phyloP scores from a whole-genome alignment of 108 stramenopile species.

The Nitzschia sp. region DNA sequence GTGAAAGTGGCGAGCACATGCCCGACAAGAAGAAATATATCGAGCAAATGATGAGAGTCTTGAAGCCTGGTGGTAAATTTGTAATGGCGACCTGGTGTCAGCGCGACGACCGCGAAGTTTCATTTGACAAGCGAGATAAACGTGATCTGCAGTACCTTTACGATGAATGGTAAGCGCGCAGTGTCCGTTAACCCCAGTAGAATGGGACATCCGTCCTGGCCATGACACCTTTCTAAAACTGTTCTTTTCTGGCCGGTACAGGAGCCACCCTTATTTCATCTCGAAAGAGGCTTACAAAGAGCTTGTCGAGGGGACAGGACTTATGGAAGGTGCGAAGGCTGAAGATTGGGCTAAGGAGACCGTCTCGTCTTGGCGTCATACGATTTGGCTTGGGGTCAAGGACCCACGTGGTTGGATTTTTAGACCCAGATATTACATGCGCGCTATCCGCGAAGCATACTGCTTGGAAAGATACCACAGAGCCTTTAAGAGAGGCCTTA shows the following conservation, averaged over 20 bases:
- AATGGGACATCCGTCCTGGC: not conserved
- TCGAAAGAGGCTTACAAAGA: conserved; percentile 89
- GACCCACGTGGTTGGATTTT: conserved; percentile 94
- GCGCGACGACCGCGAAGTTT: conserved; percentile 80
- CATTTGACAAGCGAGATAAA: conserved; percentile 87
- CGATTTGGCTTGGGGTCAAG: conserved; percentile 90
- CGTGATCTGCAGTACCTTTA: conserved; percentile 93
- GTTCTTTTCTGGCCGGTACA: conserved; percentile 8
- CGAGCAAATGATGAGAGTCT: conserved; percentile 95
- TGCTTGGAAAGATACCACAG: conserved; percentile 96
- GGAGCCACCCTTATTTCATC: conserved; percentile 97
- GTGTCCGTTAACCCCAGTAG: not conserved
- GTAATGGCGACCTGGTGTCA: conserved; percentile 98
- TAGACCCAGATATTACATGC: conserved; percentile 84
- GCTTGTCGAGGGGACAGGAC: conserved; percentile 83
- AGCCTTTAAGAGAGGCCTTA: conserved; percentile 92
- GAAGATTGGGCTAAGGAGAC: conserved; percentile 92
- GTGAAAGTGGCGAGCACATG: conserved; percentile 98
- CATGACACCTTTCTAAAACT: too few relatives aligned
- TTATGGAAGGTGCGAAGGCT: conserved; percentile 83
- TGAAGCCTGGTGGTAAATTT: conserved; percentile 95
- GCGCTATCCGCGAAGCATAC: conserved; percentile 89
- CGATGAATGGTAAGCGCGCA: conserved; percentile 85
- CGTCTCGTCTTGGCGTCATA: conserved; percentile 93
- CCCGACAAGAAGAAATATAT: conserved; percentile 96